Percentiles rank a stretch among this genome's conserved stretches.
Evolutionary conservation across 129 eudicot species (phyloP).

Genomic region (Ambrosia artemisiifolia): DNA sequence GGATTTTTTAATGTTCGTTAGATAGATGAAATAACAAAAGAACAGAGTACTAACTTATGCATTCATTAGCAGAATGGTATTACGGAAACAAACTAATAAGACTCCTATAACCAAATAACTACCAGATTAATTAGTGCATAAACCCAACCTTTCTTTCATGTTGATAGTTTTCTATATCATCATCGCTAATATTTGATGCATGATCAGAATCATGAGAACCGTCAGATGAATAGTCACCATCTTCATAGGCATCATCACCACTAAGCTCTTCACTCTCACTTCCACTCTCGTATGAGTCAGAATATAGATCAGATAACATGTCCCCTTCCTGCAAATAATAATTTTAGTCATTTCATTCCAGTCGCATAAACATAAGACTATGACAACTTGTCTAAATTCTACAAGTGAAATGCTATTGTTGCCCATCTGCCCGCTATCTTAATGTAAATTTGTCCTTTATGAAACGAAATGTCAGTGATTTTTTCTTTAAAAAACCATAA

Average conservation of each 20-base stretch:
- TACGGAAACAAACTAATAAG: background rate
- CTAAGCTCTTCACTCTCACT: conserved; percentile 54
- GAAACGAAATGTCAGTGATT: background rate
- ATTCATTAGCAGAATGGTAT: no score
- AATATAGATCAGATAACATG: conserved; percentile 53
- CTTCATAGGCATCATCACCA: conserved; percentile 42
- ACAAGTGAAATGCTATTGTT: no score
- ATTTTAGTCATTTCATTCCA: conserved; percentile 8
- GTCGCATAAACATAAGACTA: background rate
- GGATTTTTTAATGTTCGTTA: no score
- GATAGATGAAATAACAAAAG: no score
- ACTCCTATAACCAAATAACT: background rate
- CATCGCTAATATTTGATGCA: conserved; percentile 50
- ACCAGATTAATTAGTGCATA: conserved; percentile 6
- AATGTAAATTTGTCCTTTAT: no score
- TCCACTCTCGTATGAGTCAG: conserved; percentile 85
- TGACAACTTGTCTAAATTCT: background rate
- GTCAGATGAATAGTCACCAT: conserved; percentile 52
- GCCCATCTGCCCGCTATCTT: no score
- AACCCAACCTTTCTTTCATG: conserved; percentile 46
- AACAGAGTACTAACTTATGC: no score
- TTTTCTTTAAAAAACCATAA: no score
- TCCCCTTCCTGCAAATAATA: conserved; percentile 66
- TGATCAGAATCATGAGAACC: conserved; percentile 14
- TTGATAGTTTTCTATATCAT: conserved; percentile 10